These are phyloP conservation scores for Eutreptiella sp. DNA, from an alignment of 208 protist species.

Conservation along the genomic window DNA sequence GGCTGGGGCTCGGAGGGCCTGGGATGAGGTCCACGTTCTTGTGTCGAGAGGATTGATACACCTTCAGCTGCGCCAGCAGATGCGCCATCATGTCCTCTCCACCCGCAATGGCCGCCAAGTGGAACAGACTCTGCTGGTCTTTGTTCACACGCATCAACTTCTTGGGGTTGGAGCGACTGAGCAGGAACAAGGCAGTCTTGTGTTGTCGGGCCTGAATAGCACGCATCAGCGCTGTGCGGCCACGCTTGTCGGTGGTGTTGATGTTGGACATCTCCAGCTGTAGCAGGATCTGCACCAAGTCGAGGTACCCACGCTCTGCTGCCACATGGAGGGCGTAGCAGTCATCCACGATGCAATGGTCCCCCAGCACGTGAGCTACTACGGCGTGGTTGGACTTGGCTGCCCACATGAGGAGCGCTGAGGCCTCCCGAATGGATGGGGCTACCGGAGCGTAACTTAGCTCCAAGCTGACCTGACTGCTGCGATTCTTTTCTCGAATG, in stretches of 20 bases:
- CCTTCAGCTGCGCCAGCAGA: no score
- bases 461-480: no score
- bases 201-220: background rate
- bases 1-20: no score
- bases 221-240: conserved; percentile 8
- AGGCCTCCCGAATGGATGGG: conserved; percentile 11
- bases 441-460: background rate
- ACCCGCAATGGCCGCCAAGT: conserved; percentile 10
- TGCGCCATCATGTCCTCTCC: conserved; percentile 6
- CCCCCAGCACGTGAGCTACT: conserved; percentile 16
- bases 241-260: background rate
- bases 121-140: conserved; percentile 2
- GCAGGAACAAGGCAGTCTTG: conserved; percentile 10
- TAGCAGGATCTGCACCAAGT: conserved; percentile 17
- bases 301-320: conserved; percentile 17
- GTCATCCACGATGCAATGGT: conserved; percentile 5
- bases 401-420: conserved; percentile 19
- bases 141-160: conserved; percentile 1
- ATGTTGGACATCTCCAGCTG: conserved; percentile 22
- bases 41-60: no score
- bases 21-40: no score
- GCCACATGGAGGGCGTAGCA: conserved; percentile 11
- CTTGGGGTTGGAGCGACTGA: background rate
- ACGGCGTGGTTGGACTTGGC: background rate
- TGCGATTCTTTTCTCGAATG: conserved; percentile 10